Percentiles rank a stretch among this genome's conserved stretches.
These are phyloP conservation scores for Fusarium musae DNA, from an alignment of 2,329 filamentous ascomycete genomes.

Conservation along the genomic window DNA sequence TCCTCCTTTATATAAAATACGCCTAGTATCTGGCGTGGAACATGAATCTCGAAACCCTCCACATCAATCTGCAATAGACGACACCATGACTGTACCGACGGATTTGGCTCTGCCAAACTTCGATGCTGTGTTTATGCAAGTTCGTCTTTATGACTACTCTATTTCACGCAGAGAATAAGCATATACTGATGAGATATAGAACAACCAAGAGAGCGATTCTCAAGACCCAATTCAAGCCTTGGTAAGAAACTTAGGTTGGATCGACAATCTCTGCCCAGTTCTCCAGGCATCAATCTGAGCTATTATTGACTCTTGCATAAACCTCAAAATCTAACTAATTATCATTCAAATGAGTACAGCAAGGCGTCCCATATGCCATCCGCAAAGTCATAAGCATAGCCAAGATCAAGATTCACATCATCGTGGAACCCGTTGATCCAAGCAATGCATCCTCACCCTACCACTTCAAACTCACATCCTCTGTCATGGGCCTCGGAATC, in stretches of 20 bases:
- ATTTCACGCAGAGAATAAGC: too few species aligned
- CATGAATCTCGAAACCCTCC: fast-evolving
- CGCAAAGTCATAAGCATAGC: neutral
- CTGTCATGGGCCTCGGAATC: neutral
- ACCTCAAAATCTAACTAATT: fast-evolving
- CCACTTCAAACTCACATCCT: neutral
- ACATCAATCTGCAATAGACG: fast-evolving
- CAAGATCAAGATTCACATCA: neutral
- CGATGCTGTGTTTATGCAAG: neutral
- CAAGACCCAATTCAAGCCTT: neutral
- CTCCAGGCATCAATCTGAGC: too few species aligned
- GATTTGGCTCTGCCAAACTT: neutral
- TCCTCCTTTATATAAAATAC: neutral
- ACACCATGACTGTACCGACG: neutral
- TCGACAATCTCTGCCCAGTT: too few species aligned
- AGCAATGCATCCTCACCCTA: neutral
- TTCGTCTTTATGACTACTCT: too few species aligned
- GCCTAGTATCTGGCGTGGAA: fast-evolving
- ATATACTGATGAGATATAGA: neutral
- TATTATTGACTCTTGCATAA: too few species aligned
- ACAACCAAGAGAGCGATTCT: neutral
- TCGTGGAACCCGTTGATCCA: neutral
- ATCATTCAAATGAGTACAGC: neutral
- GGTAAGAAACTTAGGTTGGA: neutral
- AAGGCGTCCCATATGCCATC: neutral